These are phyloP conservation scores for Ogataea hybrid DNA, from an alignment of 1,139 yeast species.

Conservation along the genomic window DNA sequence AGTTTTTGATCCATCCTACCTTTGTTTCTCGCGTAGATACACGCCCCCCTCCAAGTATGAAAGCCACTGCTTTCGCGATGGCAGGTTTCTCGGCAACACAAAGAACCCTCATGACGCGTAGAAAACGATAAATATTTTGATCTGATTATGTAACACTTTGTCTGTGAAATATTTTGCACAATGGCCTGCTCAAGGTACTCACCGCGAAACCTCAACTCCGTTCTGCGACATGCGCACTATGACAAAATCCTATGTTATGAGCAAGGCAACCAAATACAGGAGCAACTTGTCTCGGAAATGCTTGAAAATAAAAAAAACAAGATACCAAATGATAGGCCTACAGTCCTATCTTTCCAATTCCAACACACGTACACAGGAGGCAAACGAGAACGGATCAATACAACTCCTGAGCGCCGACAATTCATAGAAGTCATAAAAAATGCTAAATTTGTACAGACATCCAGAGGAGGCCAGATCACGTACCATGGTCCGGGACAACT, in stretches of 20 bases:
- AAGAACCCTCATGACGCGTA: constrained; percentile 45
- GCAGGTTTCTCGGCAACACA: constrained; percentile 99
- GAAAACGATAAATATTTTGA: constrained; percentile 1
- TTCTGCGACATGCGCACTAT: constrained; percentile 49
- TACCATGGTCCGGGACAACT: constrained; percentile 97
- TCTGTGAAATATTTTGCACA: background rate
- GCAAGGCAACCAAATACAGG: constrained; percentile 64
- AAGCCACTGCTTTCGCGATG: constrained; percentile 83
- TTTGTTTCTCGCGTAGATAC: constrained; percentile 46
- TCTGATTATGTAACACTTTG: constrained; percentile 7
- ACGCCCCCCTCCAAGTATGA: constrained; percentile 72
- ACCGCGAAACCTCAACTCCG: background rate
- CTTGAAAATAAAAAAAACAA: constrained; percentile 53
- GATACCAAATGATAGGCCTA: constrained; percentile 26
- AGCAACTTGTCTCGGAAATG: constrained; percentile 55
- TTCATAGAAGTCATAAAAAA: constrained; percentile 69
- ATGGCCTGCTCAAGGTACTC: constrained; percentile 6
- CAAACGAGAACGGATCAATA: constrained; percentile 56
- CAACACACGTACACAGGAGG: constrained; percentile 89
- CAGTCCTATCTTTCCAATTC: constrained; percentile 75
- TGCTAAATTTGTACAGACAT: constrained; percentile 79
- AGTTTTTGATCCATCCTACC: constrained; percentile 72
- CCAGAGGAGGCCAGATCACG: constrained; percentile 96
- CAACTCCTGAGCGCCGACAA: constrained; percentile 39
- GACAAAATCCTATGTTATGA: constrained; percentile 52